Evolutionary conservation across 169 alveolate species (phyloP).

Genomic region (Blepharisma undulans): DNA sequence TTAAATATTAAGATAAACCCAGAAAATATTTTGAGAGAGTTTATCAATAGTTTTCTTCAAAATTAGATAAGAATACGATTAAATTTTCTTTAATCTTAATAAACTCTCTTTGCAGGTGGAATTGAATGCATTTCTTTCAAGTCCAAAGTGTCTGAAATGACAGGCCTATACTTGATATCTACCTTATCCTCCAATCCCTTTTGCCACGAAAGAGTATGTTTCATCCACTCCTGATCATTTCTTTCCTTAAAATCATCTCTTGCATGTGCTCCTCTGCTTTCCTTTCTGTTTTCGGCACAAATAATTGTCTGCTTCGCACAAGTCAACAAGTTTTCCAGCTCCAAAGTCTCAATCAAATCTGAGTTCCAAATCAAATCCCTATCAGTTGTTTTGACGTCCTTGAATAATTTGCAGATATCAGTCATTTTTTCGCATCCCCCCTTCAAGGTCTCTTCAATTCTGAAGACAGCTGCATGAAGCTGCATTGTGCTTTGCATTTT

Average conservation of each 20-base stretch:
- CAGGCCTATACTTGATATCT: slow-evolving; percentile 83
- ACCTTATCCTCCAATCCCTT: slow-evolving; percentile 63
- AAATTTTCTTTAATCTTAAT: slow-evolving; percentile 36
- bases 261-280: slow-evolving; percentile 98
- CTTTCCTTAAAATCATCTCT: slow-evolving; percentile 96
- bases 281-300: slow-evolving; percentile 94
- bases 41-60: neutral
- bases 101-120: slow-evolving; percentile 78
- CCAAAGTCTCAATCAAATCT: slow-evolving; percentile 95
- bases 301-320: slow-evolving; percentile 91
- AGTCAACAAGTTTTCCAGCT: slow-evolving; percentile 92
- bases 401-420: slow-evolving; percentile 75
- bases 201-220: slow-evolving; percentile 92
- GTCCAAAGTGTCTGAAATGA: slow-evolving; percentile 88
- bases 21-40: no score
- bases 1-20: no score
- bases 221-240: slow-evolving; percentile 95
- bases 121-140: slow-evolving; percentile 65
- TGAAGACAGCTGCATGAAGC: slow-evolving; percentile 95
- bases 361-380: slow-evolving; percentile 93
- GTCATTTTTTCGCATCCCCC: slow-evolving; percentile 88
- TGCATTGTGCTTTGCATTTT: slow-evolving; percentile 92
- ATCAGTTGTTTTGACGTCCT: slow-evolving; percentile 89
- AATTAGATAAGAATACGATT: neutral
- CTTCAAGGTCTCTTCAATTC: slow-evolving; percentile 86